Evolutionary conservation across 1,284 basidiomycete species (phyloP), one percentile per base, ranked within the genome.

Genomic region (Microbotryum intermedium): DNA sequence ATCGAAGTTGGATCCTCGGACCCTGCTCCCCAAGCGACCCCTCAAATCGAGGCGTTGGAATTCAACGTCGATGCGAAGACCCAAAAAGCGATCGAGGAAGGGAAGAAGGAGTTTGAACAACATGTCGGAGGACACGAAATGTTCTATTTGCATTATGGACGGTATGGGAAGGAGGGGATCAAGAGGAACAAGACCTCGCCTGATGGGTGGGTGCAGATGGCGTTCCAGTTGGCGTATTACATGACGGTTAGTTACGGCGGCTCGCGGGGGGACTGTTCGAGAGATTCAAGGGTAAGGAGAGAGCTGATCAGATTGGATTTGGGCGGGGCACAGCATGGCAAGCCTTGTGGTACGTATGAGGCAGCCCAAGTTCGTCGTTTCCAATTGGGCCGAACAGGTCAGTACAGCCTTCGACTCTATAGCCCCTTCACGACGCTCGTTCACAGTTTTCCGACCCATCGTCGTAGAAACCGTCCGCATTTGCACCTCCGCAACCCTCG

Each of bases 121-220:
- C 83, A 91, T 55, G 80, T 85, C 57, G 78, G 81, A 44, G 79
- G 81, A 26, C 90, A 92, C 71, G 79, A 80, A 54, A 77, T 94
- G 62, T 76, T 78, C 29, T 84, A 85, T 72, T 73, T 83, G 62
- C 79, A 82, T 58, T 91, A 88, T 16, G 74, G 78, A 47, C 69
- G 71, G 4, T 94, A 93, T 70, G 91, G 91, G 25, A 93, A 93
- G 76, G 81, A 81, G 42, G 83, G 83, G n/a, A 87, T 94, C 77
- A 94, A 94, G 79, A 76, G 79, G 55, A 89, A 87, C 71, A 84
- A 86, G 51, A 83, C 87, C 26, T 87, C 86, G 23, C 90, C 90
- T 1, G 91, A 94, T 72, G 87, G 86, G n/a, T 94, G 90, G 89
- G 83, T 86, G 30, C 91, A 94, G 77, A 85, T 93, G 82, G 76